Evolutionary conservation across 352 stramenopile genomes (phyloP).

Genomic region (Phytopythium vexans): DNA sequence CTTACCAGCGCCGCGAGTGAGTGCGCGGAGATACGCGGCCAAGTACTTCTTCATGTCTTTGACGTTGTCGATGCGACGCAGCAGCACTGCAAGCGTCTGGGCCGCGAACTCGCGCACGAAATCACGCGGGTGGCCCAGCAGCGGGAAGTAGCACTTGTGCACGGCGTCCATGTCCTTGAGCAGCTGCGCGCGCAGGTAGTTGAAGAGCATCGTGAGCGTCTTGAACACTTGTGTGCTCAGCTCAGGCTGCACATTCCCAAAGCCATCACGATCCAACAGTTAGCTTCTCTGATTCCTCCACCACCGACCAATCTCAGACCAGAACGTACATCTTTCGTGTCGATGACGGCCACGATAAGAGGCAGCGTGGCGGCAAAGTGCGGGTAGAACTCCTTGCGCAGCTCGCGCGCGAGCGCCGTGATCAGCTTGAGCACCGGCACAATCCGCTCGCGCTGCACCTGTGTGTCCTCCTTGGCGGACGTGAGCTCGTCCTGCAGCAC

Average conservation of each 20-base stretch:
- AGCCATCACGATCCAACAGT: background rate
- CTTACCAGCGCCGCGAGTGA: constrained; percentile 56
- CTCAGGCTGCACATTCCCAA: constrained; percentile 48
- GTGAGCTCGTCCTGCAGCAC: constrained; percentile 11
- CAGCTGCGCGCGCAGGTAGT: constrained; percentile 77
- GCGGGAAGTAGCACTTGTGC: constrained; percentile 87
- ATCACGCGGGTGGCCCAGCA: constrained; percentile 78
- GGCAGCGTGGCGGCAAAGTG: constrained; percentile 65
- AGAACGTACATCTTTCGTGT: constrained; percentile 76
- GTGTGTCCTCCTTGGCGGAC: constrained; percentile 18
- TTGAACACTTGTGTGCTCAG: constrained; percentile 90
- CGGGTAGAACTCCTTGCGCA: constrained; percentile 86
- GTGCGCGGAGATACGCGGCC: constrained; percentile 65
- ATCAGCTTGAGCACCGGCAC: constrained; percentile 79
- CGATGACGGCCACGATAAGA: constrained; percentile 70
- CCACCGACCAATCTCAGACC: background rate
- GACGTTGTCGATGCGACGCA: constrained; percentile 69
- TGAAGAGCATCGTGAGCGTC: constrained; percentile 89
- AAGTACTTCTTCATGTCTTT: constrained; percentile 85
- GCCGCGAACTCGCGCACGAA: constrained; percentile 90
- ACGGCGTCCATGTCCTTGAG: constrained; percentile 88
- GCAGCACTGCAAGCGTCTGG: constrained; percentile 80
- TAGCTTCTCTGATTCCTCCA: background rate
- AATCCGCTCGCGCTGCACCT: constrained; percentile 73
- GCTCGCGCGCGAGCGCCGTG: constrained; percentile 73